phyloP scores from a whole-genome alignment of 2,329 filamentous ascomycete species.

The Xylariomycetidae sp. region DNA sequence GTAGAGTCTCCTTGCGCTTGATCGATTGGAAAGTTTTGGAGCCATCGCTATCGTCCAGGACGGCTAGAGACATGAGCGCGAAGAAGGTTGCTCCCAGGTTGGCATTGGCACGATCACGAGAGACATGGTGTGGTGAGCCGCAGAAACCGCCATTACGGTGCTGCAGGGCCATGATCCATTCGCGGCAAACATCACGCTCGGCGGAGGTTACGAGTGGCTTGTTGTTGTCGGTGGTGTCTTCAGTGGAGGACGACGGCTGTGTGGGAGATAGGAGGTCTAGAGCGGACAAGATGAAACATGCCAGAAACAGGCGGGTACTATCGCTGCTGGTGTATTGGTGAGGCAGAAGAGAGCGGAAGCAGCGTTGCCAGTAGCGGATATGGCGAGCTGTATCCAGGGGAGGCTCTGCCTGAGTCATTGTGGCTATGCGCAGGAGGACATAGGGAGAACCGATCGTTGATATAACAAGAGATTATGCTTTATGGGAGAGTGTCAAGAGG shows the following conservation, averaged over 20 bases:
- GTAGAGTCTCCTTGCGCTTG: constrained; percentile 60
- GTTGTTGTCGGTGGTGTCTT: background rate
- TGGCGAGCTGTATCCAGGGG: constrained; percentile 61
- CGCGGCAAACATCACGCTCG: constrained; percentile 43
- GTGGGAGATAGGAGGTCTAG: constrained; percentile 73
- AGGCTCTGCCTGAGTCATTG: no score
- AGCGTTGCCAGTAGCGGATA: constrained; percentile 89
- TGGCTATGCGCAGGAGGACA: no score
- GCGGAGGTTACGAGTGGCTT: constrained; percentile 42
- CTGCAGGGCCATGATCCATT: constrained; percentile 85
- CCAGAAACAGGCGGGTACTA: constrained; percentile 83
- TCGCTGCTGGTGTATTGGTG: constrained; percentile 82
- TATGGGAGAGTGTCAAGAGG: no score
- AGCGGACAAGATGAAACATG: constrained; percentile 82
- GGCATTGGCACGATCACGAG: constrained; percentile 44
- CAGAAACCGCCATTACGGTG: constrained; percentile 84
- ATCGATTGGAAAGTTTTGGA: constrained; percentile 56
- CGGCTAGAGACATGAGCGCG: constrained; percentile 68
- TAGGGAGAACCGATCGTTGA: no score
- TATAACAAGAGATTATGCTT: background rate
- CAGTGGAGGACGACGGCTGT: constrained; percentile 51
- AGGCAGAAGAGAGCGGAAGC: constrained; percentile 76
- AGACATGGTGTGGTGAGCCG: constrained; percentile 68
- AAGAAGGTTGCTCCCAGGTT: constrained; percentile 89
- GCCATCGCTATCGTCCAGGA: constrained; percentile 38